Evolutionary conservation across 495 filamentous ascomycete genomes (phyloP).

Genomic region (Neurospora africana): DNA sequence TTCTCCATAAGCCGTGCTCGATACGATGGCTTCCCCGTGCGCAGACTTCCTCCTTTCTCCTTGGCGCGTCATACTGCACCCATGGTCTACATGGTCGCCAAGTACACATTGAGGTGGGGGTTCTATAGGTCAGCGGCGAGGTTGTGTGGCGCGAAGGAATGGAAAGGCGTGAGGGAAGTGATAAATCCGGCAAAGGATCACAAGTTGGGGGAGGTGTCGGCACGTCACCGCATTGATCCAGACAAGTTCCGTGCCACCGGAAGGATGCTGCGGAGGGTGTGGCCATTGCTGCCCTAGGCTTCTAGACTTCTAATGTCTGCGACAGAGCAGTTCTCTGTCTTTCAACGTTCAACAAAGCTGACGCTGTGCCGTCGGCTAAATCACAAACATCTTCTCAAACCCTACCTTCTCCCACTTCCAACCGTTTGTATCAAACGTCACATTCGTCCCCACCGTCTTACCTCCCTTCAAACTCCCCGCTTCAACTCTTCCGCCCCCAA

Average conservation of each 20-base stretch:
- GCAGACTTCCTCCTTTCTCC: constrained; percentile 23
- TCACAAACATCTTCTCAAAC: constrained; percentile 9
- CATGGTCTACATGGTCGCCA: constrained; percentile 41
- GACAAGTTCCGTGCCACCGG: constrained; percentile 17
- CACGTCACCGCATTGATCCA: constrained; percentile 33
- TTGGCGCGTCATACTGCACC: constrained; percentile 18
- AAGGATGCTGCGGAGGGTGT: not conserved
- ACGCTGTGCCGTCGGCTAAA: not conserved
- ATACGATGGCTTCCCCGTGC: constrained; percentile 27
- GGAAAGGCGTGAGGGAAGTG: constrained; percentile 31
- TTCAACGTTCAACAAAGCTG: not conserved
- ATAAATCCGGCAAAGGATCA: constrained; percentile 39
- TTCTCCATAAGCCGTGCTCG: constrained; percentile 38
- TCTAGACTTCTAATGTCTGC: not conserved
- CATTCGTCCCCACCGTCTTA: constrained; percentile 30
- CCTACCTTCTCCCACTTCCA: constrained; percentile 15
- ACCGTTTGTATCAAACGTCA: constrained; percentile 38
- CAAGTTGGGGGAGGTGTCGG: constrained; percentile 38
- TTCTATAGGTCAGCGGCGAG: constrained; percentile 36
- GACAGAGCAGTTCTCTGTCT: not conserved
- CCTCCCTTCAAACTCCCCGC: constrained; percentile 38
- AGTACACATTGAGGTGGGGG: constrained; percentile 40
- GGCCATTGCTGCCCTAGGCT: not conserved
- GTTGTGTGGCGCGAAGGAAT: constrained; percentile 25
- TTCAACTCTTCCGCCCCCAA: constrained; percentile 36